Base-by-base conservation (phyloP, 1,139 yeast genomes). In the Candida buenavistaensis region DNA sequence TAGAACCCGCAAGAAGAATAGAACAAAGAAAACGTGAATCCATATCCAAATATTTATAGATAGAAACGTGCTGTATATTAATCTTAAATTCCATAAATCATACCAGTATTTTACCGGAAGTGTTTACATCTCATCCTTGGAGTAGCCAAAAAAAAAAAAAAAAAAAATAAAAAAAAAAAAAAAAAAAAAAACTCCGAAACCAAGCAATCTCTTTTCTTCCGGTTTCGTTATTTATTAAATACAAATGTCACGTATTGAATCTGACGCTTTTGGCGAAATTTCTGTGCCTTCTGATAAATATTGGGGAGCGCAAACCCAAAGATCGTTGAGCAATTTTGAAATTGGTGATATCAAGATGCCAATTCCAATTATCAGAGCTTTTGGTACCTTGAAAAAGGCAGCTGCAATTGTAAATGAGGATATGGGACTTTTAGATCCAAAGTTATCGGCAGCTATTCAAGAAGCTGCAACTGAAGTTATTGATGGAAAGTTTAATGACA, bases 241-340 rank as follows among this genome's bases (percentile, higher is more conserved):
- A 22, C 9, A 9, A n/a, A 22, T 22, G 24, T 50, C 69, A 41
- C 82, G 97, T 71, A 77, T 77, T 41, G 98, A 92, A 64, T 77
- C 89, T 40, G 98, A 92, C 64, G 97, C 97, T 35, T 92, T 92
- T 57, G 98, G 98, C 50, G 96, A 87, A 57, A 84, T 92, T 54
- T 86, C 86, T 56, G 97, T 90, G 34, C 95, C 89, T 39, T 68
- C 77, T 42, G 75, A 84, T 55, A 82, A 80, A 59, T 90, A 90
- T 72, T 90, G 95, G 87, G 97, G 98, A 43, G 97, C 98, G 28
- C 98, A 92, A 69, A 92, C 98, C 41, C 97, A 92, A 62, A 79
- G 95, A 64, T 83, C 97, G 9, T 75, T 80, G 52, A 85, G 82
- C 66, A 92, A 92, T 74, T 92, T 92, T 72, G 86, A 89, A 63